Evolutionary conservation across 371 early-diverging fungal species (phyloP).

Genomic region (Mortierella sp.): DNA sequence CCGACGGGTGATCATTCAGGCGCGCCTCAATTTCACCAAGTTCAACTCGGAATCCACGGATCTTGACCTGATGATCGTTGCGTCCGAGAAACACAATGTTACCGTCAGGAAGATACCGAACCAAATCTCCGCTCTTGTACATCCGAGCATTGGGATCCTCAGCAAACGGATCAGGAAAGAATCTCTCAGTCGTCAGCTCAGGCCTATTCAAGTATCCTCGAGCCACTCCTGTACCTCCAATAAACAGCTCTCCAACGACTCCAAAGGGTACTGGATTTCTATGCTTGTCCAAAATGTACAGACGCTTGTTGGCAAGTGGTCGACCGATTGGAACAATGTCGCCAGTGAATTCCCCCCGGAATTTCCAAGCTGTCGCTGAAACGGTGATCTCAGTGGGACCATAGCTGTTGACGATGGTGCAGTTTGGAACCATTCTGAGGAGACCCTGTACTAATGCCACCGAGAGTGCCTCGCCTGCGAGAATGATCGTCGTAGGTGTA

Average conservation of each 20-base stretch:
- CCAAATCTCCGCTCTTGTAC: conserved; percentile 56
- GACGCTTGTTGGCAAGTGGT: conserved; percentile 11
- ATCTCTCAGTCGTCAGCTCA: conserved; percentile 23
- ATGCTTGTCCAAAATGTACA: conserved; percentile 18
- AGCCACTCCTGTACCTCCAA: conserved; percentile 36
- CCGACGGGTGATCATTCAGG: conserved; percentile 15
- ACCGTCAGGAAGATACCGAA: conserved; percentile 45
- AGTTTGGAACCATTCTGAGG: too few relatives aligned
- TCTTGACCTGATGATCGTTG: conserved; percentile 55
- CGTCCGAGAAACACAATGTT: conserved; percentile 40
- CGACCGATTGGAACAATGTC: conserved; percentile 16
- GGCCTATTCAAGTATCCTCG: conserved; percentile 42
- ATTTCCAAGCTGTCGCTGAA: neutral
- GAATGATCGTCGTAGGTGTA: too few relatives aligned
- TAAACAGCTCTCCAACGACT: neutral
- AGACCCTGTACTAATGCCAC: too few relatives aligned
- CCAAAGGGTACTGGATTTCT: conserved; percentile 21
- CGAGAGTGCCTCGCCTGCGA: too few relatives aligned
- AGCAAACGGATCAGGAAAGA: conserved; percentile 12
- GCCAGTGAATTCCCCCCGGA: neutral
- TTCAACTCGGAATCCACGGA: conserved; percentile 59
- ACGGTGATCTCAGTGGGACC: conserved; percentile 48
- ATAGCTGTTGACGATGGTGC: conserved; percentile 7
- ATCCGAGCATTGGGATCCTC: conserved; percentile 17
- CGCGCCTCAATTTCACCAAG: conserved; percentile 48